Evolutionary conservation across 192 early-diverging fungal genomes (phyloP).

Genomic region (Kickxella alabastrina): DNA sequence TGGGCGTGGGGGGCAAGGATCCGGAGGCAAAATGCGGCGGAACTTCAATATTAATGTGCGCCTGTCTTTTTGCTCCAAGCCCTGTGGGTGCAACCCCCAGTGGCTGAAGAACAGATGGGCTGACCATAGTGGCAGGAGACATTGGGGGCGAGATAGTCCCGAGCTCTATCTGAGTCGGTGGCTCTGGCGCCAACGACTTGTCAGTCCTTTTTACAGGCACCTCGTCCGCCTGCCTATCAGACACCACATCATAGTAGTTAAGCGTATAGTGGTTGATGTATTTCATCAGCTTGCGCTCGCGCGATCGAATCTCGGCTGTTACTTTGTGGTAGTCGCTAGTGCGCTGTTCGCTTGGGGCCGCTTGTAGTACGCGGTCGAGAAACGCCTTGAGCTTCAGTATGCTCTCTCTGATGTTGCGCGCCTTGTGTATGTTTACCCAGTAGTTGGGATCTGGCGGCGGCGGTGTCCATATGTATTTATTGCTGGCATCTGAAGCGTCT

Average conservation of each 20-base stretch:
- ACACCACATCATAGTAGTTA: constrained; percentile 43
- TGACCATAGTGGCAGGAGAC: too few species aligned
- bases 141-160: constrained; percentile 35
- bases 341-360: not conserved
- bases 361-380: constrained; percentile 1
- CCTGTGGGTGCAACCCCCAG: too few species aligned
- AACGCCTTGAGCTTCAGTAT: constrained; percentile 13
- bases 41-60: not conserved
- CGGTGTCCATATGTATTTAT: constrained; percentile 37
- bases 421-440: constrained; percentile 43
- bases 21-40: constrained; percentile 18
- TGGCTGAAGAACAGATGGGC: too few species aligned
- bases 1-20: constrained; percentile 25
- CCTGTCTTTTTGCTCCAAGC: too few species aligned
- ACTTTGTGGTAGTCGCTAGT: constrained; percentile 7
- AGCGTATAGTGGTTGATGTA: constrained; percentile 42
- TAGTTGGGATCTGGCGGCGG: constrained; percentile 39
- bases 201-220: too few species aligned
- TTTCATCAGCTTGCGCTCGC: constrained; percentile 35
- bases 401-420: constrained; percentile 28
- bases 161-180: too few species aligned
- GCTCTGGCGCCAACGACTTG: too few species aligned
- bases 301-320: constrained; percentile 15
- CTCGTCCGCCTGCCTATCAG: too few species aligned
- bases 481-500: too few species aligned